A percentile compares a stretch with the other conserved stretches of the same genome.
Evolutionary conservation across 23 red algal species (phyloP).

Genomic region (Gracilaria caudata): DNA sequence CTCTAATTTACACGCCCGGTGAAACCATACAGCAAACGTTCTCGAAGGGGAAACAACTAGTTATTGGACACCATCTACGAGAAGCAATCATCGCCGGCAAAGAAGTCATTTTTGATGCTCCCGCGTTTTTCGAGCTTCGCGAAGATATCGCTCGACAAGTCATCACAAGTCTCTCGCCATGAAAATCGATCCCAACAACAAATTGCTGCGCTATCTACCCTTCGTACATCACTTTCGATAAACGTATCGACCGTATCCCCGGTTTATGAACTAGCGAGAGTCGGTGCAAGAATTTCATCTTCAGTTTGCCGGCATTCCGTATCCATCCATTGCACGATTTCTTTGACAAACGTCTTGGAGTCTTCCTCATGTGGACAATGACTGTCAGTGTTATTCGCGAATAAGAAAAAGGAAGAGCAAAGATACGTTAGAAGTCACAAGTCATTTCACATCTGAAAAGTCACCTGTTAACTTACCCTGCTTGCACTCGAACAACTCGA

Average conservation of each 20-base stretch:
- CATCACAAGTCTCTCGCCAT: neutral
- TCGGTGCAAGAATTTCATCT: neutral
- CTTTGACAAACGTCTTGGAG: constrained; percentile 29
- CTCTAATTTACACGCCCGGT: constrained; percentile 17
- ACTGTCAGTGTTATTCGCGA: constrained; percentile 16
- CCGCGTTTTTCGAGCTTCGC: constrained; percentile 23
- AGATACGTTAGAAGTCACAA: neutral
- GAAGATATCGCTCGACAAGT: constrained; percentile 21
- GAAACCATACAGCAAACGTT: constrained; percentile 2
- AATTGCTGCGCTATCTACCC: neutral
- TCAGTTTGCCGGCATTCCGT: neutral
- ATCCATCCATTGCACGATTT: constrained; percentile 49
- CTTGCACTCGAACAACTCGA: constrained; percentile 56
- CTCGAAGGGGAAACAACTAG: neutral
- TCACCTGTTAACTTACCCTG: constrained; percentile 60
- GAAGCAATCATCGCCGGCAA: constrained; percentile 39
- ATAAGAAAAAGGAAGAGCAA: neutral
- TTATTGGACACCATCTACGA: constrained; percentile 1
- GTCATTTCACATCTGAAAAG: neutral
- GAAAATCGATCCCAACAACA: neutral
- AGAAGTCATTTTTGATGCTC: constrained; percentile 42
- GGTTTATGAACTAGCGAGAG: neutral
- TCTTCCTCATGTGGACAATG: constrained; percentile 69
- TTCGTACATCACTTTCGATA: neutral
- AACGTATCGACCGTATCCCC: neutral